These are phyloP conservation scores for Haematococcus lacustris DNA, from an alignment of 139 green algal genomes.

Conservation along the genomic window DNA sequence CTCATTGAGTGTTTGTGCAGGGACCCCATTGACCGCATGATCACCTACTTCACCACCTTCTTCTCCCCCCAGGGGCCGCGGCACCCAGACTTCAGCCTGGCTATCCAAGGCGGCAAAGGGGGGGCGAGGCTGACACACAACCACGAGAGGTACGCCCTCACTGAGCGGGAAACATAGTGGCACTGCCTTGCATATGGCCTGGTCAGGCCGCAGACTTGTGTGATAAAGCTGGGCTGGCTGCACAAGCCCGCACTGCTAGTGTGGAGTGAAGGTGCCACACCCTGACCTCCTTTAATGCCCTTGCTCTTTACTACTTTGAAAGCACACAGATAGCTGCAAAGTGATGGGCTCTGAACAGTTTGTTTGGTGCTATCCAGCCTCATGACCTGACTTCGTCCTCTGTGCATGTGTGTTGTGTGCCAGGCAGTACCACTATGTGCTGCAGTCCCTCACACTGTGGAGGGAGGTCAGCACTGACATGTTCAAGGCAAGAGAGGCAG, in stretches of 20 bases:
- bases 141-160: constrained; percentile 60
- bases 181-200: no score
- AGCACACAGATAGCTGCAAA: no score
- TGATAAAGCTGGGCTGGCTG: no score
- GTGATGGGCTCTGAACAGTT: no score
- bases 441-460: constrained; percentile 88
- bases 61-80: constrained; percentile 15
- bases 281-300: neutral
- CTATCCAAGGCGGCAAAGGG: constrained; percentile 13
- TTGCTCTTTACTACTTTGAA: neutral
- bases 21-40: constrained; percentile 74
- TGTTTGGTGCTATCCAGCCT: no score
- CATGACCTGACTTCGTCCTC: no score
- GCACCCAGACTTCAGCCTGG: neutral
- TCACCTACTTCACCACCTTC: constrained; percentile 32
- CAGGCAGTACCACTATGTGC: constrained; percentile 85
- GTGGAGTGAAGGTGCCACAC: neutral
- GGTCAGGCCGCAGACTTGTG: no score
- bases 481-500: constrained; percentile 2
- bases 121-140: constrained; percentile 80
- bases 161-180: no score
- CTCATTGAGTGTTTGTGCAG: constrained; percentile 21
- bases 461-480: constrained; percentile 61
- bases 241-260: no score
- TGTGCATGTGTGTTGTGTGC: no score